phyloP scores from a whole-genome alignment of 768 basidiomycete genomes.

The Kwoniella pini region DNA sequence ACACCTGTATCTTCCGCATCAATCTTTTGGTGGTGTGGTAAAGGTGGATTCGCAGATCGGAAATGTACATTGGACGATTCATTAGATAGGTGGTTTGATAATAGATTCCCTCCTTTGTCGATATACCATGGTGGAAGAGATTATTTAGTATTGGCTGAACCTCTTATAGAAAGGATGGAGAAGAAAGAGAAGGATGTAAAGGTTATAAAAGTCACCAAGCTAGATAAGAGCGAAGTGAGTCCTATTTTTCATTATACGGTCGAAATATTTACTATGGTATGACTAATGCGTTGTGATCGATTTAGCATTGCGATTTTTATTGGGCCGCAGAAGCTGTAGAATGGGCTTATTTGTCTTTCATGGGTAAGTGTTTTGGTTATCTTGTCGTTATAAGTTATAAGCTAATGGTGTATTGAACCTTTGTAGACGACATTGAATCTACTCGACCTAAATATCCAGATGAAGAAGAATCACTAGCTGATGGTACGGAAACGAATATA shows the following conservation, averaged over 20 bases:
- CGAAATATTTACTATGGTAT: not conserved
- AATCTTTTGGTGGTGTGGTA: conserved; percentile 60
- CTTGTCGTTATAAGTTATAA: not conserved
- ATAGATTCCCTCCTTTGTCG: conserved; percentile 58
- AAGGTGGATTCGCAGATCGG: conserved; percentile 58
- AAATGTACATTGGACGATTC: conserved; percentile 56
- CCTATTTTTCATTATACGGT: not conserved
- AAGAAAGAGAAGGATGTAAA: conserved; percentile 57
- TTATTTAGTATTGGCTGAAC: conserved; percentile 58
- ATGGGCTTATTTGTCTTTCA: conserved; percentile 56
- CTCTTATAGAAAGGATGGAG: conserved; percentile 58
- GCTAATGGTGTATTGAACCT: not conserved
- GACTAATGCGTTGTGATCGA: no score
- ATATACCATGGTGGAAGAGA: conserved; percentile 58
- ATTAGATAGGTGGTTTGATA: conserved; percentile 58
- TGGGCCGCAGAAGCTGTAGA: conserved; percentile 60
- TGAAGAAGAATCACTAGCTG: conserved; percentile 31
- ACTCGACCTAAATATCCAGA: conserved; percentile 56
- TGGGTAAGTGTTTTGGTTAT: conserved; percentile 29
- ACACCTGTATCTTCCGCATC: conserved; percentile 57
- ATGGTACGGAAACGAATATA: conserved; percentile 18
- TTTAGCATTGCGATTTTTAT: conserved; percentile 53
- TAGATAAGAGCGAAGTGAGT: conserved; percentile 57
- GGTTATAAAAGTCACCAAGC: conserved; percentile 57
- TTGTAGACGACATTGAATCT: conserved; percentile 55